Evolutionary conservation across 768 basidiomycete genomes (phyloP).

Genomic region (Lactifluus rugatus): DNA sequence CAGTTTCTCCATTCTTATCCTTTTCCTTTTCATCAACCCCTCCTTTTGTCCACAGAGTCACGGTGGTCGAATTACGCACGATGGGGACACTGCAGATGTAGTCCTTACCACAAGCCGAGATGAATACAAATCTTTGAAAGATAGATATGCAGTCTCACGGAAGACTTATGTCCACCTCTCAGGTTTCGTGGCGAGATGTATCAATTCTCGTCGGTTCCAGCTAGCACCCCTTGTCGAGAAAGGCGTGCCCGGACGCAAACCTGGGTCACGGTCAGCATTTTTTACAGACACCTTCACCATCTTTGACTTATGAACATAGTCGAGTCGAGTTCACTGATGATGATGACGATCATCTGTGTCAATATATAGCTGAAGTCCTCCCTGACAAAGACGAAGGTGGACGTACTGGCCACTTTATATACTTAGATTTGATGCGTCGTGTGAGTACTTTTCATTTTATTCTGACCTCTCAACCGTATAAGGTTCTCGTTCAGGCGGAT

Average conservation of each 20-base stretch:
- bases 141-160: slow-evolving; percentile 8
- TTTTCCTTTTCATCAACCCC: background rate
- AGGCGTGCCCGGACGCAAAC: slow-evolving; percentile 1
- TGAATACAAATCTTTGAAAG: slow-evolving; percentile 7
- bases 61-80: slow-evolving; percentile 10
- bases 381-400: slow-evolving; percentile 12
- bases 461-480: background rate
- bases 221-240: background rate
- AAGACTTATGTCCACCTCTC: slow-evolving; percentile 17
- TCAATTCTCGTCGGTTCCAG: slow-evolving; percentile 3
- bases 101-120: slow-evolving; percentile 1
- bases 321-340: slow-evolving; percentile 10
- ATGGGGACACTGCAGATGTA: slow-evolving; percentile 7
- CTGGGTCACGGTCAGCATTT: slow-evolving; percentile 1
- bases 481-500: background rate
- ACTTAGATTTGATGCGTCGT: slow-evolving; percentile 12
- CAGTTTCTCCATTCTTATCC: background rate
- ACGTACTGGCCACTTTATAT: slow-evolving; percentile 12
- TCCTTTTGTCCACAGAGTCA: background rate
- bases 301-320: background rate
- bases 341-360: slow-evolving; percentile 11
- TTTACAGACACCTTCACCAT: background rate
- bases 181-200: slow-evolving; percentile 15
- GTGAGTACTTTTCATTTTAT: background rate
- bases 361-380: slow-evolving; percentile 11